These are phyloP conservation scores for Phytophthora nicotianae DNA, from an alignment of 352 stramenopile genomes.

Conservation along the genomic window DNA sequence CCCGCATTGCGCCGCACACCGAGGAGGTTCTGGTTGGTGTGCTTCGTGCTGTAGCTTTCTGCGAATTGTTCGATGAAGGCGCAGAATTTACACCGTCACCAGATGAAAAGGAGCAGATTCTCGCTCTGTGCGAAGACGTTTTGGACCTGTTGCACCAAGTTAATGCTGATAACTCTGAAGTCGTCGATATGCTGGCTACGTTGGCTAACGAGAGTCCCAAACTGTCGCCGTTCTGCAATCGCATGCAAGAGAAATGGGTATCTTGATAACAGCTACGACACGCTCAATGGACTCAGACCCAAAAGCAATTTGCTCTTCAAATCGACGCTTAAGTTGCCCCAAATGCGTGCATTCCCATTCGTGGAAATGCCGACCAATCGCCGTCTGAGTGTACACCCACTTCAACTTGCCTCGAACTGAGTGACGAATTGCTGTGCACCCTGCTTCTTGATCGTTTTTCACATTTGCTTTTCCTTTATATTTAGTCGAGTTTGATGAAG, in stretches of 20 bases:
- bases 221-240: constrained; percentile 33
- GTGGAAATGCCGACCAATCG: constrained; percentile 2
- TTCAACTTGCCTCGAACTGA: constrained; percentile 39
- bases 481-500: neutral
- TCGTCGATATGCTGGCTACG: constrained; percentile 31
- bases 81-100: constrained; percentile 29
- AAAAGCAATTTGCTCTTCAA: too few species aligned
- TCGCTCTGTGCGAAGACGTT: constrained; percentile 42
- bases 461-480: neutral
- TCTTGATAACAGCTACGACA: constrained; percentile 11
- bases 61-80: constrained; percentile 60
- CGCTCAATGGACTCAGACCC: too few species aligned
- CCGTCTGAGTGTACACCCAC: constrained; percentile 28
- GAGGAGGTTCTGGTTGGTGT: constrained; percentile 75
- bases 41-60: constrained; percentile 70
- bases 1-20: constrained; percentile 67
- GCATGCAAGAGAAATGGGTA: constrained; percentile 23
- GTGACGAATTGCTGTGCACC: too few species aligned
- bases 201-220: constrained; percentile 30
- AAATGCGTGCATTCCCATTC: too few species aligned
- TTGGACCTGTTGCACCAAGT: constrained; percentile 45
- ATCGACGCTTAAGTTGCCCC: too few species aligned
- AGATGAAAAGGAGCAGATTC: constrained; percentile 38
- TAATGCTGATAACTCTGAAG: constrained; percentile 16
- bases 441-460: neutral